Percentiles rank a stretch among this genome's conserved stretches.
phyloP scores from a whole-genome alignment of 202 grass and related monocot species.

The Elaeis oleifera region DNA sequence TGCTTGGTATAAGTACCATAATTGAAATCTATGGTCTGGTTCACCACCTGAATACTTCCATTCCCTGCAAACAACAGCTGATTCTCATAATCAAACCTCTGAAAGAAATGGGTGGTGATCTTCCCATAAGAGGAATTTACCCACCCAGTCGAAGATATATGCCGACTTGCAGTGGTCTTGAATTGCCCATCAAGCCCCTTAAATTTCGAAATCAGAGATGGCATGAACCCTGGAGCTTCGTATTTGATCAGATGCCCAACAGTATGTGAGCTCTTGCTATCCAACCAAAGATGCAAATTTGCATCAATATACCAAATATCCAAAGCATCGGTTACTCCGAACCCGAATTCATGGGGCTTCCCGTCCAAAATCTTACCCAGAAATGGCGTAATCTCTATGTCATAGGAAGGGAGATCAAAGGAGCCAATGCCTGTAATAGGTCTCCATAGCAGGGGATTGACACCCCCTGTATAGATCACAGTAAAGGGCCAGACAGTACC shows the following conservation, averaged over 20 bases:
- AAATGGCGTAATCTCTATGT: conserved; percentile 70
- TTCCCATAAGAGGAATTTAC: conserved; percentile 58
- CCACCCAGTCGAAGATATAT: conserved; percentile 43
- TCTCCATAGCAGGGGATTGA: conserved; percentile 70
- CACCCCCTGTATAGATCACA: conserved; percentile 61
- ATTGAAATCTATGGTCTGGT: conserved; percentile 61
- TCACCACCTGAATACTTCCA: conserved; percentile 45
- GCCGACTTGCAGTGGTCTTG: conserved; percentile 32
- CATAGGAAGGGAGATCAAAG: conserved; percentile 65
- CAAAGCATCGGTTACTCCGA: conserved; percentile 53
- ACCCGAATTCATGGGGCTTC: conserved; percentile 53
- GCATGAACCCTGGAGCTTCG: conserved; percentile 17
- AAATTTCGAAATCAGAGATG: conserved; percentile 42
- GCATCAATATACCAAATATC: conserved; percentile 77
- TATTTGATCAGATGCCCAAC: conserved; percentile 44
- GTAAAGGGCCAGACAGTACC: conserved; percentile 81
- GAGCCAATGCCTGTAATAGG: conserved; percentile 77
- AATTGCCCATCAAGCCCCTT: conserved; percentile 60
- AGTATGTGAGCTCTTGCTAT: conserved; percentile 46
- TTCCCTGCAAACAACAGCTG: conserved; percentile 40
- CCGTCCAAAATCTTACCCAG: conserved; percentile 60
- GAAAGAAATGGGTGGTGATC: conserved; percentile 60
- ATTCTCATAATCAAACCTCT: conserved; percentile 47
- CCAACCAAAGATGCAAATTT: conserved; percentile 83
- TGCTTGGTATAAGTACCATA: conserved; percentile 48